Evolutionary conservation across 1,284 basidiomycete genomes (phyloP).

Genomic region (Ceraceosorus guamensis): DNA sequence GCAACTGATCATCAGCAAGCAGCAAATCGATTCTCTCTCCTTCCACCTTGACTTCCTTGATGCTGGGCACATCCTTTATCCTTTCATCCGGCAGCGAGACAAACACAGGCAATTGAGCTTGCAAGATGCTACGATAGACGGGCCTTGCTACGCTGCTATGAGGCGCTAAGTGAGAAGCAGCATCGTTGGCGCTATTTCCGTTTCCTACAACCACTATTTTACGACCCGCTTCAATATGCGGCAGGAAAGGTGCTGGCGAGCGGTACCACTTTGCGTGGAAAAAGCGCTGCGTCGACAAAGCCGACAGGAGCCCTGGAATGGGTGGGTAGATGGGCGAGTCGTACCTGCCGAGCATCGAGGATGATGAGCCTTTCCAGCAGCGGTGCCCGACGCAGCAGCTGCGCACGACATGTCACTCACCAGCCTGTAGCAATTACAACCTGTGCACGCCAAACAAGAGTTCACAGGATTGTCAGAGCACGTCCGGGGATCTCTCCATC

Average conservation of each 20-base stretch:
- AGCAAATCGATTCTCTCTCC: constrained; percentile 16
- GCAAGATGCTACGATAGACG: constrained; percentile 19
- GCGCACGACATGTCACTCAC: no score
- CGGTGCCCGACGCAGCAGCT: no score
- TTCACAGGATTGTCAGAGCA: background rate
- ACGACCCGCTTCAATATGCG: constrained; percentile 5
- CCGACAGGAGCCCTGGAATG: constrained; percentile 18
- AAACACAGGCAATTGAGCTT: constrained; percentile 17
- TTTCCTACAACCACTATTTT: constrained; percentile 37
- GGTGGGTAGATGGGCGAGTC: constrained; percentile 31
- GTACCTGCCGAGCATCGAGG: no score
- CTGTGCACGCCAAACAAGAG: background rate
- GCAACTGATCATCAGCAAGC: constrained; percentile 19
- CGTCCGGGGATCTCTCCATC: background rate
- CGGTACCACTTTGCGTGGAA: constrained; percentile 43
- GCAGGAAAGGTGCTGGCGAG: constrained; percentile 16
- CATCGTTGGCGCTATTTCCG: constrained; percentile 37
- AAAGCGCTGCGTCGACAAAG: constrained; percentile 12
- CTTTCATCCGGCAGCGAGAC: constrained; percentile 25
- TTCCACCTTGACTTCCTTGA: constrained; percentile 11
- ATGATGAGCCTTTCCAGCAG: no score
- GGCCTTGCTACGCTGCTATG: constrained; percentile 9
- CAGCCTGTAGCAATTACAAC: constrained; percentile 31
- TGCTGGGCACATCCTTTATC: constrained; percentile 30
- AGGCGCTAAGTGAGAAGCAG: constrained; percentile 28